These are phyloP conservation scores for Juglanconis juglandina DNA, from an alignment of 2,329 filamentous ascomycete genomes.

Conservation along the genomic window DNA sequence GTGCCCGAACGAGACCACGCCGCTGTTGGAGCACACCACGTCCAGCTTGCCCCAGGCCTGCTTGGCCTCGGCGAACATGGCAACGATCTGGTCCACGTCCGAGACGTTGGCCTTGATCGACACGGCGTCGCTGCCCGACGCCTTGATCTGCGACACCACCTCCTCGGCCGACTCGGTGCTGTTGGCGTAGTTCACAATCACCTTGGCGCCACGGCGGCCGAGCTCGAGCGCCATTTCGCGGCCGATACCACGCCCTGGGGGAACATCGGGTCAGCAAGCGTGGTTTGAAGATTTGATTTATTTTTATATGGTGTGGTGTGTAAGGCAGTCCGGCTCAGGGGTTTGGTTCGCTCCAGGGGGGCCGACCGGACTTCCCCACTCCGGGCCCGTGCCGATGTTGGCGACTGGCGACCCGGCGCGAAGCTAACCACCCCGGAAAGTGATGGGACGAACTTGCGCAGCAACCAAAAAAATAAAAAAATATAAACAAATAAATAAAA, in stretches of 20 bases:
- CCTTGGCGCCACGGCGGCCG: slow-evolving; percentile 61
- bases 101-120: slow-evolving; percentile 67
- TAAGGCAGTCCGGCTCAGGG: neutral
- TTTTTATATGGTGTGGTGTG: too few species aligned
- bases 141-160: slow-evolving; percentile 64
- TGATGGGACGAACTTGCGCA: too few species aligned
- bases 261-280: neutral
- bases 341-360: neutral
- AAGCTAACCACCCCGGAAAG: too few species aligned
- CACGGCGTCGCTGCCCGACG: slow-evolving; percentile 58
- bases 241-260: slow-evolving; percentile 60
- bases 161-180: slow-evolving; percentile 61
- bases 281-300: neutral
- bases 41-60: slow-evolving; percentile 63
- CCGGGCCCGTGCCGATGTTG: neutral
- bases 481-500: neutral
- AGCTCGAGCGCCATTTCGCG: slow-evolving; percentile 65
- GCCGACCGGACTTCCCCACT: neutral
- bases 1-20: slow-evolving; percentile 66
- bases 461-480: neutral
- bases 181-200: slow-evolving; percentile 67
- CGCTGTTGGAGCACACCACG: slow-evolving; percentile 69
- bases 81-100: slow-evolving; percentile 59
- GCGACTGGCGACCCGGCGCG: too few species aligned
- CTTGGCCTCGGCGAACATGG: slow-evolving; percentile 61